Conservation (phyloP, 306 rosid species). For the Lithocarpus polystachyus region DNA sequence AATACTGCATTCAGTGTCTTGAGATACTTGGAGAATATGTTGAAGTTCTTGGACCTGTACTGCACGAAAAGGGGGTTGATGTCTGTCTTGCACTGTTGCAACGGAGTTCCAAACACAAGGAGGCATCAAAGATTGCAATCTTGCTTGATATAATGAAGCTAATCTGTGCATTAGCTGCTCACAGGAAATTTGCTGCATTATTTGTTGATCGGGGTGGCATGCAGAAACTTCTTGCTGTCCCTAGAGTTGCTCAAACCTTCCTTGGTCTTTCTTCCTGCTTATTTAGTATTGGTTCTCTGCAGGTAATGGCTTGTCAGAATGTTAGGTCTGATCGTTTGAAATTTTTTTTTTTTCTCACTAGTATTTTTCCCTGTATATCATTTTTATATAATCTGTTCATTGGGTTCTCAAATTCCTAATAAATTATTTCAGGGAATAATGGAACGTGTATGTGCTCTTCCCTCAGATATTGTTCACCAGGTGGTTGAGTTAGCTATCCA, state of each 20-base stretch:
- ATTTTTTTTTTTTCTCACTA: not conserved
- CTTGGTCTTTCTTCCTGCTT: slow-evolving; percentile 92
- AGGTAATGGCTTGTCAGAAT: slow-evolving; percentile 42
- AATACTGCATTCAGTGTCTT: slow-evolving; percentile 93
- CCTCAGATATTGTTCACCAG: slow-evolving; percentile 68
- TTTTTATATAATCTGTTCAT: not conserved
- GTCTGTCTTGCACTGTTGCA: slow-evolving; percentile 87
- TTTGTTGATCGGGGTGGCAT: slow-evolving; percentile 98
- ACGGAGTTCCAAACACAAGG: slow-evolving; percentile 65
- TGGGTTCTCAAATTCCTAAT: slow-evolving; percentile 4
- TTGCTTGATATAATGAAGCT: slow-evolving; percentile 96
- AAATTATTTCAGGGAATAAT: slow-evolving; percentile 67
- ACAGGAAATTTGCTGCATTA: slow-evolving; percentile 88
- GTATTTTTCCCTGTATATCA: not conserved
- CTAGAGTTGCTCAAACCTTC: slow-evolving; percentile 76
- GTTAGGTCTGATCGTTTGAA: not conserved
- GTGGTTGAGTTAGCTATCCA: slow-evolving; percentile 89
- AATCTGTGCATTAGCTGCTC: slow-evolving; percentile 95
- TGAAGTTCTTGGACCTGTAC: slow-evolving; percentile 97
- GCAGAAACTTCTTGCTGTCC: slow-evolving; percentile 90
- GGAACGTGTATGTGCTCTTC: slow-evolving; percentile 99
- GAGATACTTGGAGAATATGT: slow-evolving; percentile 94
- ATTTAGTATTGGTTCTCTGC: slow-evolving; percentile 90
- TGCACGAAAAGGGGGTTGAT: slow-evolving; percentile 94
- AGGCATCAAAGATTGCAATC: slow-evolving; percentile 59